Conservation (phyloP, 2,329 filamentous ascomycete genomes). For the Neofusicoccum umdonicola region DNA sequence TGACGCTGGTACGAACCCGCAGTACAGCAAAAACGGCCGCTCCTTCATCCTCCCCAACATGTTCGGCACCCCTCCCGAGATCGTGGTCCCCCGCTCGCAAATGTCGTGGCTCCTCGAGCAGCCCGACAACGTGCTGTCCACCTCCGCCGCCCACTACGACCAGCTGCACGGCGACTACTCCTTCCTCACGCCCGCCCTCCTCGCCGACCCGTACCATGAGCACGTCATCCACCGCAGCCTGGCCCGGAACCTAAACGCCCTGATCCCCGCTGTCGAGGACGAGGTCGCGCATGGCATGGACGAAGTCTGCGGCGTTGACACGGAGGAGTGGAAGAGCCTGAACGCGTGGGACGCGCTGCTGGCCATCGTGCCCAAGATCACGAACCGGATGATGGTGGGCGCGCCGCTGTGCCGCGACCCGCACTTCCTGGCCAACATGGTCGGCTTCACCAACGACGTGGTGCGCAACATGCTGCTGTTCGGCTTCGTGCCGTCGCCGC, state of each 20-base stretch:
- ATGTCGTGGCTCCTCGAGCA: conserved; percentile 44
- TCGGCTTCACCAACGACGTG: conserved; percentile 52
- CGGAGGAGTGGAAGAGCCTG: conserved; percentile 36
- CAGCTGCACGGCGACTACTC: conserved; percentile 38
- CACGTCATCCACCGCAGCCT: conserved; percentile 43
- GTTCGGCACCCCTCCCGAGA: conserved; percentile 26
- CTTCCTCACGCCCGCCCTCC: conserved; percentile 35
- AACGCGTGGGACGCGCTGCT: conserved; percentile 28
- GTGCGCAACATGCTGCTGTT: conserved; percentile 36
- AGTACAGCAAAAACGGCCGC: conserved; percentile 27
- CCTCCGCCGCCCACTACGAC: conserved; percentile 38
- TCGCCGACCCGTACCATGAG: conserved; percentile 42
- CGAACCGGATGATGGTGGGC: conserved; percentile 48
- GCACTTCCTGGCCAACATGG: conserved; percentile 48
- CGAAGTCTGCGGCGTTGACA: conserved; percentile 38
- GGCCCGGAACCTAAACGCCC: conserved; percentile 36
- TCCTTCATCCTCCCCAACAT: conserved; percentile 28
- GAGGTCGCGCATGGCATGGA: conserved; percentile 37
- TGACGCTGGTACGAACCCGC: neutral
- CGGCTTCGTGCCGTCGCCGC: conserved; percentile 46
- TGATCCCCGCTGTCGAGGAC: conserved; percentile 39
- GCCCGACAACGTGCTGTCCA: conserved; percentile 41
- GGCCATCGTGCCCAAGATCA: conserved; percentile 36
- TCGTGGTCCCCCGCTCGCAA: conserved; percentile 36
- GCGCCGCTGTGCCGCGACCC: conserved; percentile 46